Evolutionary conservation across 352 stramenopile species (phyloP), one percentile per base, ranked within the genome.

Genomic region (Phytophthora citrophthora): DNA sequence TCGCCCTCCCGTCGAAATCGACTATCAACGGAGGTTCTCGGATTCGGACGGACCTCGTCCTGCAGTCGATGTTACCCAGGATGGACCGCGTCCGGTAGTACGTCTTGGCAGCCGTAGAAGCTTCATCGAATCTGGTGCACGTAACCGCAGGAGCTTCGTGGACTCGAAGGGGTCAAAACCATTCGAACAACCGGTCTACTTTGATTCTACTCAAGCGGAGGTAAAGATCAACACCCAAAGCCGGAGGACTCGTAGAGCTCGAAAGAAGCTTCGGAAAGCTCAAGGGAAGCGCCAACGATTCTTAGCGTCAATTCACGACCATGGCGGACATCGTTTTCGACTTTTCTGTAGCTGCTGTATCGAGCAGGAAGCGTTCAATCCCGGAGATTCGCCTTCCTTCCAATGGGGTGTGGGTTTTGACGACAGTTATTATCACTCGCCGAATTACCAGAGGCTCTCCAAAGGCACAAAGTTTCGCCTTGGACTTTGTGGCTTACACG

Each of bases 371-470:
- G 58, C 23, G n/a, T 32, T 68, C 11, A 38, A 72, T 38, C 64
- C 57, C 10, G 45, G 18, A 4, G 55, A 70, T 11, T 29, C 41
- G 18, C 34, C 62, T 11, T 57, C 55, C 3, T 70, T 70, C 8
- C 62, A 57, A 13, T 70, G 62, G 62, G 55, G 62, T 13, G 62
- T 66, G 12, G 62, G 62, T 32, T 70, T 70, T 45, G 62, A 70
- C 4, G 62, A 70, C 39, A 70, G 49, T 49, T 61, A 61, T 29
- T 56, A 65, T 15, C 16, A 36, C 34, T 48, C n/a, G 0, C 38
- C 40, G 5, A 60, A 12, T 8, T 24, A 60, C 8, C 62, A 45
- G 5, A 49, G 31, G 6, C 63, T 71, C 13, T 62, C 63, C 6
- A 61, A 39, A 6, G 36, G 55, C 6, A 67, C 63, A 1, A 65